These are phyloP conservation scores for Viridothelium virens DNA, from an alignment of 495 filamentous ascomycete species.

Conservation along the genomic window DNA sequence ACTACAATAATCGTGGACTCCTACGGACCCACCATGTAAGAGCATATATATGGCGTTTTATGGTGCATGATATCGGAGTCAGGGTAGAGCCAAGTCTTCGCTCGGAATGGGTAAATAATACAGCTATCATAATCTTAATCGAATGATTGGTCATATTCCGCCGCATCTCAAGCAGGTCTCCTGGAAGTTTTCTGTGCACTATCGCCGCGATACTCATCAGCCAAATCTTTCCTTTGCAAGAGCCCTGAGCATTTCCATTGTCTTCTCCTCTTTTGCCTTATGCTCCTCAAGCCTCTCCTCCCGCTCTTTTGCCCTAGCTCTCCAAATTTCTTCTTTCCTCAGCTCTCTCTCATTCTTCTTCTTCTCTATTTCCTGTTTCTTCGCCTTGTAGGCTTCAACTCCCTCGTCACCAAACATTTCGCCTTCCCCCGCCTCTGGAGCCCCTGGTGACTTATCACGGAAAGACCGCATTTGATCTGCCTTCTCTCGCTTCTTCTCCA, in stretches of 20 bases:
- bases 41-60: constrained; percentile 1
- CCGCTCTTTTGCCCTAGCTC: constrained; percentile 53
- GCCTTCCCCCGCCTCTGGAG: constrained; percentile 49
- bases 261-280: constrained; percentile 54
- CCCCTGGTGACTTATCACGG: constrained; percentile 50
- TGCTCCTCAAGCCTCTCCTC: constrained; percentile 53
- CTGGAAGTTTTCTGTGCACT: too few relatives aligned
- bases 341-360: constrained; percentile 60
- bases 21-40: background rate
- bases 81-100: background rate
- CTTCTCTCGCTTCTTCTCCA: constrained; percentile 70
- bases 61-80: background rate
- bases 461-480: constrained; percentile 50
- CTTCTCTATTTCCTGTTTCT: constrained; percentile 47
- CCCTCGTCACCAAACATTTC: constrained; percentile 58
- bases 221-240: constrained; percentile 56
- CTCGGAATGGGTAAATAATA: too few relatives aligned
- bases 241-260: constrained; percentile 56
- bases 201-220: background rate
- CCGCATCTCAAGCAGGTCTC: too few relatives aligned
- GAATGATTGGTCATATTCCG: background rate
- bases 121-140: background rate
- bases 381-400: constrained; percentile 48
- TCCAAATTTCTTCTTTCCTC: constrained; percentile 54
- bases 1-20: background rate